Percentiles rank a stretch among this genome's conserved stretches.
phyloP scores from a whole-genome alignment of 441 rosid species.

The Populus hybrid region DNA sequence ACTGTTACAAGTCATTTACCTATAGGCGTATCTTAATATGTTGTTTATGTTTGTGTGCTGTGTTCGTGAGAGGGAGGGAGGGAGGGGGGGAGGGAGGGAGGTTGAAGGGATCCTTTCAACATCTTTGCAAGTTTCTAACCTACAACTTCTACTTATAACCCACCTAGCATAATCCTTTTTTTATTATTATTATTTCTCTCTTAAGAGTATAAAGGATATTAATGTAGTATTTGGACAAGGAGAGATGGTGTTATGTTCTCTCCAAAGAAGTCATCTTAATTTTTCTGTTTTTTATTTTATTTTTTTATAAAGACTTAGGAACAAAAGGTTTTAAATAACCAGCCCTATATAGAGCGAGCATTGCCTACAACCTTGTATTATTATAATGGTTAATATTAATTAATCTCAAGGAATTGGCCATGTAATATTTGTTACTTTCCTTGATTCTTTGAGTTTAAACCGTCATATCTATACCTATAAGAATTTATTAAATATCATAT shows the following conservation, averaged over 20 bases:
- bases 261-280: too few relatives aligned
- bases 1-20: conserved; percentile 45
- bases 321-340: too few relatives aligned
- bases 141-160: conserved; percentile 66
- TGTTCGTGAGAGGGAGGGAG: conserved; percentile 9
- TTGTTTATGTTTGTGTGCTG: background rate
- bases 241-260: background rate
- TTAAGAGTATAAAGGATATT: too few relatives aligned
- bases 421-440: background rate
- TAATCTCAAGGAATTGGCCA: background rate
- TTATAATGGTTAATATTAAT: too few relatives aligned
- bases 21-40: background rate
- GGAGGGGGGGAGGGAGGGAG: too few relatives aligned
- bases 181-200: too few relatives aligned
- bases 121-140: conserved; percentile 58
- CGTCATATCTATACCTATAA: too few relatives aligned
- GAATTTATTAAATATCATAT: too few relatives aligned
- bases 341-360: too few relatives aligned
- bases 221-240: background rate
- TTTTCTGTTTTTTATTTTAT: too few relatives aligned
- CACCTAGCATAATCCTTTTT: conserved; percentile 28
- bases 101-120: conserved; percentile 70
- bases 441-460: background rate
- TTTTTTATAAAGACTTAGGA: background rate
- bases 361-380: too few relatives aligned